Base-by-base conservation (phyloP, 2,329 filamentous ascomycete species). In the Acephala macrosclerotiorum region DNA sequence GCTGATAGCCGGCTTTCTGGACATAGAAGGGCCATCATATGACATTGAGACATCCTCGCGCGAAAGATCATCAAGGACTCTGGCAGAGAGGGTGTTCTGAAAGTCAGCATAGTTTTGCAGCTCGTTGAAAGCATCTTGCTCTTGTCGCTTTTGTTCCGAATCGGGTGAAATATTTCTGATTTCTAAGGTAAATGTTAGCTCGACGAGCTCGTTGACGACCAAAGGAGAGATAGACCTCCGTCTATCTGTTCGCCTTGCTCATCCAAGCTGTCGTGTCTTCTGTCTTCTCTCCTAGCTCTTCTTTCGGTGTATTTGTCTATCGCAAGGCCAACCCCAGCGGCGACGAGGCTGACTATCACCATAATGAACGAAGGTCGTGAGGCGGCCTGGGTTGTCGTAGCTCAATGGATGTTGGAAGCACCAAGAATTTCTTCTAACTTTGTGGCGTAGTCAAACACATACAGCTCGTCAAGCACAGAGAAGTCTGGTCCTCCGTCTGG, bases 51-150 rank as follows among this genome's bases (percentile, higher is more conserved):
- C 2, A 40, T 59, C 60, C 20, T 65, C 56, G 33, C 38, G 36
- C 18, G 33, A 25, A 29, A 69, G 29, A 16, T 66, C 67, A 33
- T 66, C 38, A n/a, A 65, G 22, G 9, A 67, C 63, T 62, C 55
- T 69, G 9, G 45, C 36, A 9, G 67, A 69, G 20, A 69, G 67
- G 1, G n/a, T 33, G 18, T 57, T 58, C 38, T 69, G 67, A 40
- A 69, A 69, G 35, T 67, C 59, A 26, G 67, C 67, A 47, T 69
- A 69, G 16, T 57, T 33, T 33, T 69, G 62, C 25, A 69, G 22
- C 45, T 69, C 67, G 26, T 61, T 57, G 58, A 69, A 65, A 38
- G 67, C 67, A 29, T 65, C 58, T 16, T 51, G 51, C 16, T 69
- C 67, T 16, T 36, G 38, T 22, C 61, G 58, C 29, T 29, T 47